A percentile compares a stretch with the other conserved stretches of the same genome.
Conservation (phyloP, 495 filamentous ascomycete genomes). For the Alectoria sarmentosa region DNA sequence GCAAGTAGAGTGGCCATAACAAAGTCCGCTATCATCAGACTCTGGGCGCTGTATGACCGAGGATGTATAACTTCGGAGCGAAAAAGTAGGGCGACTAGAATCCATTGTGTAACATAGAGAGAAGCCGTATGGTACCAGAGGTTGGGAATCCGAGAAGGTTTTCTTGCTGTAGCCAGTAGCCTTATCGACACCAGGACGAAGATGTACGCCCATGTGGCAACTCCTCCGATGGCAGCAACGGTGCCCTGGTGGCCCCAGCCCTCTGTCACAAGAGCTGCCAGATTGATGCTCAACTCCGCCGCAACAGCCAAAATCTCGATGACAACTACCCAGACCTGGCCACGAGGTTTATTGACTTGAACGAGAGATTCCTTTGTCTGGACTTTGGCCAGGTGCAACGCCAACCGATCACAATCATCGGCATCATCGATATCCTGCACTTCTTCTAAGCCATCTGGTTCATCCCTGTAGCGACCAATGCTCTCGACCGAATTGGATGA, state of each 20-base stretch:
- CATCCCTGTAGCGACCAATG: conserved; percentile 33
- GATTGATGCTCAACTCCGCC: conserved; percentile 60
- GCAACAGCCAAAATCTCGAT: conserved; percentile 70
- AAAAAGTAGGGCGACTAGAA: conserved; percentile 68
- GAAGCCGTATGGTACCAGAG: conserved; percentile 90
- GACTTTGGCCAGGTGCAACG: conserved; percentile 56
- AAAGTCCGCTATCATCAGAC: conserved; percentile 63
- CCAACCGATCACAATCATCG: conserved; percentile 58
- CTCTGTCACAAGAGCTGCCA: conserved; percentile 49
- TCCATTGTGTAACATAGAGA: conserved; percentile 80
- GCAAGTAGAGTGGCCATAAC: conserved; percentile 64
- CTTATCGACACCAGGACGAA: conserved; percentile 66
- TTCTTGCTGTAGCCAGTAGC: conserved; percentile 60
- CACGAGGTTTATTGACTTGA: conserved; percentile 70
- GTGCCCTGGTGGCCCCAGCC: conserved; percentile 49
- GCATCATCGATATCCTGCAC: conserved; percentile 24
- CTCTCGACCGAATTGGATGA: conserved; percentile 33
- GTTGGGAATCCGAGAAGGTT: conserved; percentile 50
- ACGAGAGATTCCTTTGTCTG: conserved; percentile 55
- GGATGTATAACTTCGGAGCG: conserved; percentile 82
- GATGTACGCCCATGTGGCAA: conserved; percentile 76
- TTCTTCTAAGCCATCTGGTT: conserved; percentile 26
- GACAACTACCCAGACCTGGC: conserved; percentile 58
- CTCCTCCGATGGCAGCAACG: conserved; percentile 55
- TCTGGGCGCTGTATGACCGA: conserved; percentile 49